Evolutionary conservation across 306 rosid species (phyloP).

Genomic region (Lagenaria siceraria): DNA sequence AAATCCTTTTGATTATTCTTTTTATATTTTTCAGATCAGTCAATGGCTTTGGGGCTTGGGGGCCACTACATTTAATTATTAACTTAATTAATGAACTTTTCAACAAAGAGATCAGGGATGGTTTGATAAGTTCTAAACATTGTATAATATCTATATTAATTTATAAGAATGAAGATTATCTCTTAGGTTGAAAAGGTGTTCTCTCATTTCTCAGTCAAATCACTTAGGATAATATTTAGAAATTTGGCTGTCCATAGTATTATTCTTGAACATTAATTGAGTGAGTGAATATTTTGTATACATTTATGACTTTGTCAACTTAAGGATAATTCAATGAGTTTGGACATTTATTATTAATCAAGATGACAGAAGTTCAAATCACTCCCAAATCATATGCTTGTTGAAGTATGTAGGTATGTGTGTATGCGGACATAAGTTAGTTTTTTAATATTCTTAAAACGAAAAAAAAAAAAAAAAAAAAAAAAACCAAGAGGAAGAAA

Average conservation of each 20-base stretch:
- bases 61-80: background rate
- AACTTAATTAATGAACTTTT: background rate
- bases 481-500: no score
- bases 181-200: background rate
- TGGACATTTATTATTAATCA: no score
- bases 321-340: no score
- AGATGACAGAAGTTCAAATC: no score
- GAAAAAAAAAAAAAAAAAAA: no score
- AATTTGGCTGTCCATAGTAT: background rate
- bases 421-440: no score
- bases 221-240: no score
- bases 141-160: background rate
- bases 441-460: no score
- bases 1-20: background rate
- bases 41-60: background rate
- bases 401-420: no score
- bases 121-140: background rate
- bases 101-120: background rate
- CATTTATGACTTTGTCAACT: no score
- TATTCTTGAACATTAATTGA: background rate
- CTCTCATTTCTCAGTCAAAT: background rate
- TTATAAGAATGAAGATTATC: background rate
- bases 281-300: background rate
- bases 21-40: background rate
- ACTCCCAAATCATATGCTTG: no score